Percentiles rank a stretch among this genome's conserved stretches.
Evolutionary conservation across 169 alveolate genomes (phyloP).

Genomic region (Theileria equi): DNA sequence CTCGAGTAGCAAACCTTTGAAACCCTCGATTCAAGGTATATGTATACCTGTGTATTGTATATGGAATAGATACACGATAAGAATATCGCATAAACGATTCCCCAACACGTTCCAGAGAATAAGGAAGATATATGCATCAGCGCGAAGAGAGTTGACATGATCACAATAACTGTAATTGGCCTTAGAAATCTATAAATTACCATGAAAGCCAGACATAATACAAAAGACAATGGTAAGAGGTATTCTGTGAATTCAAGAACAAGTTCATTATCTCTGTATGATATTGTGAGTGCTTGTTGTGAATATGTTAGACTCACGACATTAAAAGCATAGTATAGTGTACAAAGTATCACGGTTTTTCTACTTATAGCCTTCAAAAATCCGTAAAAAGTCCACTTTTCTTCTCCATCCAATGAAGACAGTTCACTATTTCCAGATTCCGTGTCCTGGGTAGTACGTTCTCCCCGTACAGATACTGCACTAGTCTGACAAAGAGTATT

Average conservation of each 20-base stretch:
- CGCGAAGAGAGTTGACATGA: slow-evolving; percentile 10
- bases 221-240: slow-evolving; percentile 39
- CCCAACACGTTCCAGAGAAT: slow-evolving; percentile 14
- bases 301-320: slow-evolving; percentile 44
- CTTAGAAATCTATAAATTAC: slow-evolving; percentile 12
- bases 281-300: slow-evolving; percentile 41
- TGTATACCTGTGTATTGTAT: slow-evolving; percentile 53
- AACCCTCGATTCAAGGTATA: slow-evolving; percentile 38
- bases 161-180: slow-evolving; percentile 30
- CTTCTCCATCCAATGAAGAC: too few relatives aligned
- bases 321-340: slow-evolving; percentile 40
- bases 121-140: slow-evolving; percentile 22
- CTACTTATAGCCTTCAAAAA: not conserved
- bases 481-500: not conserved
- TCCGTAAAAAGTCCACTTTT: slow-evolving; percentile 39
- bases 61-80: slow-evolving; percentile 32
- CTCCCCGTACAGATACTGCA: not conserved
- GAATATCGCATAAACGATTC: slow-evolving; percentile 18
- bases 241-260: slow-evolving; percentile 44
- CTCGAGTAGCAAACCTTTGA: slow-evolving; percentile 34
- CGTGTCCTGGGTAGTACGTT: not conserved
- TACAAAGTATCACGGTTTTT: slow-evolving; percentile 24
- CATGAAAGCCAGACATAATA: slow-evolving; percentile 39
- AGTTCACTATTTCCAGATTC: not conserved
- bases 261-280: slow-evolving; percentile 1